Base-by-base conservation (phyloP, 2,329 filamentous ascomycete species). In the Emmonsiellopsis sp. region DNA sequence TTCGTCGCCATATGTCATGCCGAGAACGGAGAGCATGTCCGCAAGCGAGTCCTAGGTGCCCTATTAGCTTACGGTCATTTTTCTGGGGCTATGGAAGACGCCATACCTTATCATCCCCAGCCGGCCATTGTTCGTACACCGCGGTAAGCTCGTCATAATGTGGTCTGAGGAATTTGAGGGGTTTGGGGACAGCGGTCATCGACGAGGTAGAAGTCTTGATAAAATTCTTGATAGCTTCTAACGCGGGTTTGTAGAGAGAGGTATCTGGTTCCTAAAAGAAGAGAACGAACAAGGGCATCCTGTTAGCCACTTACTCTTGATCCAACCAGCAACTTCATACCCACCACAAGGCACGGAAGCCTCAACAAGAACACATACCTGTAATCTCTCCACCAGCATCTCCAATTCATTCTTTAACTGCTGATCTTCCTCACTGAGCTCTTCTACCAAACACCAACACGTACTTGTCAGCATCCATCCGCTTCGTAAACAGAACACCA, bases 151-250 rank as follows among this genome's bases (percentile, higher is more conserved):
- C 84, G 73, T 94, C 87, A 76, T 97, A 98, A 73, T 98, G 92
- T 62, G 92, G 93, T 76, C 93, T 84, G 59, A 98, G 82, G 72
- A 98, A 98, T 74, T 98, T 98, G 65, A 98, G 81, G 35, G 93
- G 93, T 75, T 98, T 98, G 26, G 94, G 93, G 58, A 98, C 93
- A 56, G 93, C 93, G 48, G 93, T 98, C 93, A 98, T 98, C 45
- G 94, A 98, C 55, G 91, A 97, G 61, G 93, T 98, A 56, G 93
- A 95, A 53, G 93, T 98, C 79, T 96, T 97, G 79, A 98, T 98
- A 68, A 89, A 94, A 66, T 85, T 89, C 78, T 96, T 97, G 83
- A 98, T 96, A 62, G 90, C 87, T 73, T 97, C 91, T 62, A 98
- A 79, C 52, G 93, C 87, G 55, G 91, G 83, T 71, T 91, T 92